phyloP scores from a whole-genome alignment of 768 basidiomycete genomes.

The Suillus clintonianus region DNA sequence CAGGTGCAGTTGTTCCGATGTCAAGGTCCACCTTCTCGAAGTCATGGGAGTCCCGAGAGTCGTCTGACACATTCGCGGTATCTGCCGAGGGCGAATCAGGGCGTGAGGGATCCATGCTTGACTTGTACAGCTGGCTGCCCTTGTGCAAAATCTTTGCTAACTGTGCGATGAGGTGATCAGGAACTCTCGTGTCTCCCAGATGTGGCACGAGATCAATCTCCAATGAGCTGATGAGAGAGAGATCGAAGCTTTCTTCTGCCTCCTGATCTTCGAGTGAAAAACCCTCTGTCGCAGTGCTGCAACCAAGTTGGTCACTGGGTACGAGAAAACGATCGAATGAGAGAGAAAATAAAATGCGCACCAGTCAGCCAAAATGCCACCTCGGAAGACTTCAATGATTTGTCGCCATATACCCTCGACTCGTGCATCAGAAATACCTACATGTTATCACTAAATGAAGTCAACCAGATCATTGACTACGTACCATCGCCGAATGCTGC shows the following conservation, averaged over 20 bases:
- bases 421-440: conserved; percentile 61
- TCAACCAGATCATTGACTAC: conserved; percentile 11
- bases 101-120: conserved; percentile 4
- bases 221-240: conserved; percentile 73
- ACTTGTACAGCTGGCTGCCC: conserved; percentile 66
- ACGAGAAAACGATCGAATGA: neutral
- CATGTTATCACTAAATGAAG: neutral
- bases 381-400: conserved; percentile 76
- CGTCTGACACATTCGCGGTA: conserved; percentile 8
- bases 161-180: conserved; percentile 68
- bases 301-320: neutral
- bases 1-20: conserved; percentile 62
- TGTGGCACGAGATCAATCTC: conserved; percentile 82
- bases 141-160: conserved; percentile 71
- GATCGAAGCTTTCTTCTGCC: conserved; percentile 83
- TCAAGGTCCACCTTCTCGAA: conserved; percentile 42
- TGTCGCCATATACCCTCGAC: conserved; percentile 87
- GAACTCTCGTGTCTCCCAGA: conserved; percentile 66
- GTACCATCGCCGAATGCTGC: conserved; percentile 51
- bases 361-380: conserved; percentile 86
- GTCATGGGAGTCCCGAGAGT: conserved; percentile 21
- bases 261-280: conserved; percentile 68
- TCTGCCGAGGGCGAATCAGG: conserved; percentile 13
- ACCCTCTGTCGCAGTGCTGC: conserved; percentile 58
- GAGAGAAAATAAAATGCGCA: conserved; percentile 36